A percentile compares a stretch with the other conserved stretches of the same genome.
These are phyloP conservation scores for Cymbopogon flexuosus DNA, from an alignment of 202 grass and related monocot genomes.

Conservation along the genomic window DNA sequence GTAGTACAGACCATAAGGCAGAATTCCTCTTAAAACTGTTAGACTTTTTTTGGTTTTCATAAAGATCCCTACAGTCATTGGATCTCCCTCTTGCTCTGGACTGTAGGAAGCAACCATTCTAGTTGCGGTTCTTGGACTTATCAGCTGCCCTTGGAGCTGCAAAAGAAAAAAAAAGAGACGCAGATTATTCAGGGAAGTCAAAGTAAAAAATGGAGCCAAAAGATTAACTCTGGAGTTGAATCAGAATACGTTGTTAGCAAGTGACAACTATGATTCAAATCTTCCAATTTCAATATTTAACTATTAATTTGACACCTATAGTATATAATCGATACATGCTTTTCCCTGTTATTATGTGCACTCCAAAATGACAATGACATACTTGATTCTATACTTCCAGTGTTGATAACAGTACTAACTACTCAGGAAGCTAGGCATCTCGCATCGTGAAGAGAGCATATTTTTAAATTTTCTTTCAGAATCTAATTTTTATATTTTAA, in stretches of 20 bases:
- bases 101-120: constrained; percentile 29
- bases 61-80: constrained; percentile 36
- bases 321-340: neutral
- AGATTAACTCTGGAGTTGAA: constrained; percentile 6
- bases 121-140: constrained; percentile 59
- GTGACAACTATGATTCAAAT: neutral
- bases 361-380: neutral
- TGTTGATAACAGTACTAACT: neutral
- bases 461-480: neutral
- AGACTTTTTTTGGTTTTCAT: constrained; percentile 27
- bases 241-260: neutral
- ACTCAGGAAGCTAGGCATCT: neutral
- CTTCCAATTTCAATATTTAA: neutral
- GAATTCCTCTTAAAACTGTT: constrained; percentile 32
- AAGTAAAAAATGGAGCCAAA: constrained; percentile 6
- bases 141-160: constrained; percentile 61
- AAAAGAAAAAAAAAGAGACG: neutral
- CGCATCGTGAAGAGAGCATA: neutral
- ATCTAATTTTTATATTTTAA: neutral
- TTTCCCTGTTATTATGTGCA: neutral
- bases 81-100: constrained; percentile 25
- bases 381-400: neutral
- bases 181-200: neutral
- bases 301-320: neutral
- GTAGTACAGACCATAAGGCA: constrained; percentile 35